Evolutionary conservation across 106 monocot species (phyloP).

Genomic region (Phalaenopsis equestris): DNA sequence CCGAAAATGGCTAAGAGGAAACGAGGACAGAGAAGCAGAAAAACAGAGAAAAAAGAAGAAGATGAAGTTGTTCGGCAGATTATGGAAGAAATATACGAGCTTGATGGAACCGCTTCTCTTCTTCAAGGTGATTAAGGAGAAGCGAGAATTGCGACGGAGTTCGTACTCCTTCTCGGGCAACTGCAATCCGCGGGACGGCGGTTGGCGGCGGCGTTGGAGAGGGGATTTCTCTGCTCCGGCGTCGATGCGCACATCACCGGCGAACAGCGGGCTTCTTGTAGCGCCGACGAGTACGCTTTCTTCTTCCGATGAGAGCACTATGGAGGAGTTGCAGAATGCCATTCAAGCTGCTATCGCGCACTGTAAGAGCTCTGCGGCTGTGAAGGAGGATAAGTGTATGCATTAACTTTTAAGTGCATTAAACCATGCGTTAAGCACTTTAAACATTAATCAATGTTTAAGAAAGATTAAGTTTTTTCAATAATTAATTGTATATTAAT

Average conservation of each 20-base stretch:
- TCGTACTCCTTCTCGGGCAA: constrained; percentile 62
- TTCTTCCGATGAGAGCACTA: constrained; percentile 14
- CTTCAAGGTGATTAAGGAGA: constrained; percentile 18
- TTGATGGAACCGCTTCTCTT: not conserved
- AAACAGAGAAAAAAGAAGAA: constrained; percentile 21
- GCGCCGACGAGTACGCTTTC: constrained; percentile 15
- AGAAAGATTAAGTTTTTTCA: not conserved
- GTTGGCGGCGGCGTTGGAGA: constrained; percentile 22
- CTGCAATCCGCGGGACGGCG: constrained; percentile 1
- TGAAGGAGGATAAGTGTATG: constrained; percentile 12
- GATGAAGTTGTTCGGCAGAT: constrained; percentile 24
- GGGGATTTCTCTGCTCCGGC: constrained; percentile 61
- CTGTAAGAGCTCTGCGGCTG: constrained; percentile 68
- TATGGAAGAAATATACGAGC: constrained; percentile 46
- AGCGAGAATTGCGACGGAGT: constrained; percentile 24
- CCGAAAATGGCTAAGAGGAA: constrained; percentile 16
- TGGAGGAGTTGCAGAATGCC: constrained; percentile 89
- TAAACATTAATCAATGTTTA: not conserved
- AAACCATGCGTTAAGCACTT: not conserved
- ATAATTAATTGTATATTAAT: not conserved
- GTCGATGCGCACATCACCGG: constrained; percentile 64
- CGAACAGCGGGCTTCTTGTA: constrained; percentile 67
- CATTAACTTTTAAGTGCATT: not conserved
- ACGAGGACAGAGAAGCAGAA: not conserved
- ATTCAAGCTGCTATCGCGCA: constrained; percentile 90